phyloP scores from a whole-genome alignment of 345 rosid species.

The Populus deltoides region DNA sequence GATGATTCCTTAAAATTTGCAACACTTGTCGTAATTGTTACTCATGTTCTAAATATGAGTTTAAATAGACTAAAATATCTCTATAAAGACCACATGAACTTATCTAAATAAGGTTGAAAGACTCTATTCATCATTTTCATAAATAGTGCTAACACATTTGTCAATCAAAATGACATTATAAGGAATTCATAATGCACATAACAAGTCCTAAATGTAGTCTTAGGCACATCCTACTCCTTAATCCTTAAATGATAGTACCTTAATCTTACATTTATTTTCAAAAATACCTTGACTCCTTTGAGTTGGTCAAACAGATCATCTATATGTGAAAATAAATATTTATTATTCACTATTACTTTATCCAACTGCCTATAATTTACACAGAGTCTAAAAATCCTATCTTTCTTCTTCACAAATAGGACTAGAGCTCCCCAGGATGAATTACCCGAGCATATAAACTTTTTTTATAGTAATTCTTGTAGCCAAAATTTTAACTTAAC shows the following conservation, averaged over 20 bases:
- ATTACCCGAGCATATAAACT: not conserved
- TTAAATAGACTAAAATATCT: conserved; percentile 1
- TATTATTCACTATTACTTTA: no score
- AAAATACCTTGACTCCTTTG: no score
- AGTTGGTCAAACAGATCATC: not conserved
- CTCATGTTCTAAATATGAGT: not conserved
- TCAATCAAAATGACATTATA: not conserved
- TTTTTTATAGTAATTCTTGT: no score
- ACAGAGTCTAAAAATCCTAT: not conserved
- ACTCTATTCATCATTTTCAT: not conserved
- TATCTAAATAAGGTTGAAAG: not conserved
- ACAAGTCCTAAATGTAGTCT: not conserved
- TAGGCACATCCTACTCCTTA: not conserved
- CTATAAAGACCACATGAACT: not conserved
- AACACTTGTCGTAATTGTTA: not conserved
- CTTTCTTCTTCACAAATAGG: not conserved
- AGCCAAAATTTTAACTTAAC: no score
- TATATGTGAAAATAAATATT: no score
- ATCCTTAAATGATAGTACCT: not conserved
- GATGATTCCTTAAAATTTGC: not conserved
- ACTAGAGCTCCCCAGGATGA: not conserved
- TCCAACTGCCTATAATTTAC: not conserved
- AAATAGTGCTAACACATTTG: not conserved
- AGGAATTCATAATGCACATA: not conserved
- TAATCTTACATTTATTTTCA: no score